phyloP scores from a whole-genome alignment of 257 asterid genomes.

The Penstemon davidsonii region DNA sequence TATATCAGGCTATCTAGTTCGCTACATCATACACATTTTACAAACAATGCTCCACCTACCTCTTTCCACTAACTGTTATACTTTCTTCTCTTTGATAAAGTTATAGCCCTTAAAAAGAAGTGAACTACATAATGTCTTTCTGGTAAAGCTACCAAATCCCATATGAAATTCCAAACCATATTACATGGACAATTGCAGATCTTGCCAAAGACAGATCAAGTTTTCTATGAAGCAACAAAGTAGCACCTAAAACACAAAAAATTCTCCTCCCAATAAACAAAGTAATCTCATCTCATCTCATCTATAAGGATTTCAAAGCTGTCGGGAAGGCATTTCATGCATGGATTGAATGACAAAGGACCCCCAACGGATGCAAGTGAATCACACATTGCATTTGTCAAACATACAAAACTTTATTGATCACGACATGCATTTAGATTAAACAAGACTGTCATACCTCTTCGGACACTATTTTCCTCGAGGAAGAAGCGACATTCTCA shows the following conservation, averaged over 20 bases:
- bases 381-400: not conserved
- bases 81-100: conserved; percentile 18
- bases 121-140: not conserved
- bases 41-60: too few relatives aligned
- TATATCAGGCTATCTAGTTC: too few relatives aligned
- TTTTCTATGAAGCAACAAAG: conserved; percentile 14
- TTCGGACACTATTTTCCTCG: conserved; percentile 47
- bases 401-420: not conserved
- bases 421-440: conserved; percentile 22
- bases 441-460: conserved; percentile 48
- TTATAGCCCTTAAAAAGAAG: not conserved
- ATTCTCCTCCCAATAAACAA: conserved; percentile 9
- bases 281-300: conserved; percentile 4
- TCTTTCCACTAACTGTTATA: not conserved
- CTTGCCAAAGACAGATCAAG: conserved; percentile 1
- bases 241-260: conserved; percentile 11
- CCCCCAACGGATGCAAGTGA: conserved; percentile 4
- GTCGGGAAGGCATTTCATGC: not conserved
- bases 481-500: conserved; percentile 33
- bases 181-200: not conserved
- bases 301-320: conserved; percentile 2
- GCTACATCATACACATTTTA: too few relatives aligned
- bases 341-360: conserved; percentile 10
- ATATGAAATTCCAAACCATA: not conserved
- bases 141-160: conserved; percentile 16